phyloP scores from a whole-genome alignment of 352 stramenopile species.

The Sclerospora graminicola region DNA sequence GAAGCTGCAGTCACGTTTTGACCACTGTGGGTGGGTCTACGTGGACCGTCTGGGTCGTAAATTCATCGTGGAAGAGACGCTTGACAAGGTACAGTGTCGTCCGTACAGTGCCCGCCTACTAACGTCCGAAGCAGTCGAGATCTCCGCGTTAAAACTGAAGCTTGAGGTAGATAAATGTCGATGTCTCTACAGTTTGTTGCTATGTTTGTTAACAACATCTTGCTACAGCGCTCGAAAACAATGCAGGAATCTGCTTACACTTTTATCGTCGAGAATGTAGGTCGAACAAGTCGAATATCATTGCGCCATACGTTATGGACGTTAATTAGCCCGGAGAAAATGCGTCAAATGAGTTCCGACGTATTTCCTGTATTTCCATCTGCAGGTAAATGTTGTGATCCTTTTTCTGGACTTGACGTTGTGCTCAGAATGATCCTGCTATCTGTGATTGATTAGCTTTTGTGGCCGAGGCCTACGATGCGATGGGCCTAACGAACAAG shows the following conservation, averaged over 20 bases:
- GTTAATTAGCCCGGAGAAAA: constrained; percentile 32
- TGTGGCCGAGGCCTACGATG: constrained; percentile 55
- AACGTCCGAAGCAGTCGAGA: constrained; percentile 59
- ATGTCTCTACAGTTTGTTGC: not conserved
- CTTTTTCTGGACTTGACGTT: not conserved
- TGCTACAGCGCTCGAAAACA: constrained; percentile 42
- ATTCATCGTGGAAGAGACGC: constrained; percentile 80
- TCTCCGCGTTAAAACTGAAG: constrained; percentile 68
- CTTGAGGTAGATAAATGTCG: constrained; percentile 16
- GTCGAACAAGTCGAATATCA: constrained; percentile 51
- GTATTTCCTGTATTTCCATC: constrained; percentile 28
- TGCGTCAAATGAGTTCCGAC: constrained; percentile 6
- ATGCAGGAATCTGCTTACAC: constrained; percentile 43
- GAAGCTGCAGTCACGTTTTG: constrained; percentile 54
- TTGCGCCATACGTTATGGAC: constrained; percentile 38
- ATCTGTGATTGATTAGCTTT: constrained; percentile 26
- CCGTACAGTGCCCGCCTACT: constrained; percentile 70
- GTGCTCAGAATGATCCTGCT: not conserved
- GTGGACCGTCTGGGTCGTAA: constrained; percentile 73
- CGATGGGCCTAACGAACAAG: constrained; percentile 48
- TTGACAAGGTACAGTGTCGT: constrained; percentile 63
- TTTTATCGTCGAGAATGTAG: constrained; percentile 47
- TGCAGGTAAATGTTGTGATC: constrained; percentile 22
- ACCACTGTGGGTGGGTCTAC: constrained; percentile 75
- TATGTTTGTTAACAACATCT: constrained; percentile 1